Evolutionary conservation across 345 rosid genomes (phyloP).

Genomic region (Citrus australasica): DNA sequence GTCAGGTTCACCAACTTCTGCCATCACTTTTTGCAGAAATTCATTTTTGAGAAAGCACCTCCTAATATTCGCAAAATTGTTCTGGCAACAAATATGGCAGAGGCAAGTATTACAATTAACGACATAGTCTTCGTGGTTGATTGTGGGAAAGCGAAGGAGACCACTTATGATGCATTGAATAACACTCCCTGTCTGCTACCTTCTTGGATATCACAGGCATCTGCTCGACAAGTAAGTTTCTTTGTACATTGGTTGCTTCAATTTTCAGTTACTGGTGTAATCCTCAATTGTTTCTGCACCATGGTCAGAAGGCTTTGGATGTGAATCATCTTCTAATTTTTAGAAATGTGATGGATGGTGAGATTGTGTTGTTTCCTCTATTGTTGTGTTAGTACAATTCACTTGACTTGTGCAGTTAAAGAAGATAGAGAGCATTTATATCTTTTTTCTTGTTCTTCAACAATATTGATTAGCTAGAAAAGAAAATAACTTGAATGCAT

Average conservation of each 20-base stretch:
- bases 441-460: not conserved
- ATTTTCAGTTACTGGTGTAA: not conserved
- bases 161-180: constrained; percentile 97
- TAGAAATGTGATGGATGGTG: not conserved
- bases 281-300: not conserved
- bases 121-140: constrained; percentile 94
- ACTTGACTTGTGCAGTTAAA: not conserved
- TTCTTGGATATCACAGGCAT: constrained; percentile 97
- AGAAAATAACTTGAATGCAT: not conserved
- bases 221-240: constrained; percentile 77
- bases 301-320: no score
- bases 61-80: constrained; percentile 80
- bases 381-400: not conserved
- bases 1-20: constrained; percentile 7
- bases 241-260: not conserved
- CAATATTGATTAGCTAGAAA: not conserved
- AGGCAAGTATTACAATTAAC: constrained; percentile 95
- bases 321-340: not conserved
- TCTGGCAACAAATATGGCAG: constrained; percentile 99
- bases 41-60: constrained; percentile 82
- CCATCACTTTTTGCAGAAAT: constrained; percentile 53
- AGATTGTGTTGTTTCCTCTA: not conserved
- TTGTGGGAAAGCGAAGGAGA: constrained; percentile 99
- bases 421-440: not conserved
- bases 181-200: constrained; percentile 98